phyloP scores from a whole-genome alignment of 164 flowering plant species.

The Cinnamomum micranthum region DNA sequence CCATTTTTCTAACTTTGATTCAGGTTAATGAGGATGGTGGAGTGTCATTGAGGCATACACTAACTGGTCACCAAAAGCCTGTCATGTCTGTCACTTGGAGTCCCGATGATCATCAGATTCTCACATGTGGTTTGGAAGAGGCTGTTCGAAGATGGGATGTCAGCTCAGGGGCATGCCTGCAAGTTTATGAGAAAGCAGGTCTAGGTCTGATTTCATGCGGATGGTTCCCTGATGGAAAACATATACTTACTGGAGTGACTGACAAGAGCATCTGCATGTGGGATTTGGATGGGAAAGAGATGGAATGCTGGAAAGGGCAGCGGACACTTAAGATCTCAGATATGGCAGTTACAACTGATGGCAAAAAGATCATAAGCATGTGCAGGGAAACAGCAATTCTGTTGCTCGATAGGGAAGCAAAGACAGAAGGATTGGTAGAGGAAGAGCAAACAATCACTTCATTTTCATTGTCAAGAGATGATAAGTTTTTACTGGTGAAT shows the following conservation, averaged over 20 bases:
- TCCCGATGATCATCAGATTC: slow-evolving; percentile 65
- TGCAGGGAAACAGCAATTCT: slow-evolving; percentile 47
- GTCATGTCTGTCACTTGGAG: slow-evolving; percentile 71
- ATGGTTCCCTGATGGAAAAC: slow-evolving; percentile 76
- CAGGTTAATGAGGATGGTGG: slow-evolving; percentile 41
- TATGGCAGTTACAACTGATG: slow-evolving; percentile 65
- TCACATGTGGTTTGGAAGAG: slow-evolving; percentile 84
- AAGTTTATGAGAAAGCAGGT: slow-evolving; percentile 59
- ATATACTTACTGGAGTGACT: slow-evolving; percentile 50
- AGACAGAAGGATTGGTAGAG: slow-evolving; percentile 48
- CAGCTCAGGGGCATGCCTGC: slow-evolving; percentile 64
- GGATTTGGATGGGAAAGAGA: slow-evolving; percentile 78
- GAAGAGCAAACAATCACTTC: slow-evolving; percentile 61
- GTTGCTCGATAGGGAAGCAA: slow-evolving; percentile 51
- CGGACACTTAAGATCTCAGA: slow-evolving; percentile 63
- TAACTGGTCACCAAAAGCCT: slow-evolving; percentile 70
- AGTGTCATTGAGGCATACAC: slow-evolving; percentile 30
- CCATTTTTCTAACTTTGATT: neutral
- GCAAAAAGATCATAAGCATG: slow-evolving; percentile 60
- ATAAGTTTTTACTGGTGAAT: slow-evolving; percentile 55
- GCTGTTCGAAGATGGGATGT: slow-evolving; percentile 74
- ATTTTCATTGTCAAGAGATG: slow-evolving; percentile 61
- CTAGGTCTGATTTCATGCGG: slow-evolving; percentile 65
- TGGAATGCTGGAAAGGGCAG: slow-evolving; percentile 74
- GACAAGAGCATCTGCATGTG: slow-evolving; percentile 87